Evolutionary conservation across 2,329 filamentous ascomycete genomes (phyloP).

Genomic region (Leptographium galeiforme): DNA sequence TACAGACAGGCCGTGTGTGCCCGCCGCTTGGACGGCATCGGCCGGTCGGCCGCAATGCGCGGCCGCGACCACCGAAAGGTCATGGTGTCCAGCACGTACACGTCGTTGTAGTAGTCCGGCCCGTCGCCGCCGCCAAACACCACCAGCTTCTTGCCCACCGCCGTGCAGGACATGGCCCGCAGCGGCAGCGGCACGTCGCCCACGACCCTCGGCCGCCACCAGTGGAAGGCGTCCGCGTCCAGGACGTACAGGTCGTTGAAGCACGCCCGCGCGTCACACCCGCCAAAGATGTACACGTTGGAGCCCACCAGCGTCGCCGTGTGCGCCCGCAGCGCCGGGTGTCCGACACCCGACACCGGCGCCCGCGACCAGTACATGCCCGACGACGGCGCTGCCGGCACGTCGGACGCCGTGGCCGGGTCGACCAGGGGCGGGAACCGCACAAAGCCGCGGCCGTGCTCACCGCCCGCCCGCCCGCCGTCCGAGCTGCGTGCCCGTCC

Average conservation of each 20-base stretch:
- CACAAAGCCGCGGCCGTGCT: conserved; percentile 26
- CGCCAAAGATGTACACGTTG: conserved; percentile 56
- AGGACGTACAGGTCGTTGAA: conserved; percentile 59
- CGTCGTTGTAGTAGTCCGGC: conserved; percentile 58
- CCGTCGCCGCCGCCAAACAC: conserved; percentile 59
- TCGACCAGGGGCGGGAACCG: conserved; percentile 45
- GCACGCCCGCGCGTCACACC: conserved; percentile 52
- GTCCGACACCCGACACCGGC: conserved; percentile 47
- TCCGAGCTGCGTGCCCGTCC: not conserved
- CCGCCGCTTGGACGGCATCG: conserved; percentile 43
- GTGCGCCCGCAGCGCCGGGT: conserved; percentile 50
- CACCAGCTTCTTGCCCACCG: conserved; percentile 54
- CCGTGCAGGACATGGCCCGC: conserved; percentile 59
- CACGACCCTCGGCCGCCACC: conserved; percentile 50
- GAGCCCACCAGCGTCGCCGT: conserved; percentile 53
- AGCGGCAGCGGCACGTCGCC: conserved; percentile 53
- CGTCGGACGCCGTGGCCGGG: conserved; percentile 42
- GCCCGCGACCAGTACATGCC: conserved; percentile 63
- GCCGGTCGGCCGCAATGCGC: conserved; percentile 41
- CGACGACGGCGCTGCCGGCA: conserved; percentile 48
- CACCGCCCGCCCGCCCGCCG: conserved; percentile 11
- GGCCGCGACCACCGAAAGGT: conserved; percentile 55
- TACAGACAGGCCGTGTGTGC: conserved; percentile 61
- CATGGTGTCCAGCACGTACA: conserved; percentile 58
- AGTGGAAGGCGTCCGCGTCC: conserved; percentile 57